phyloP scores from a whole-genome alignment of 306 rosid genomes.

The Begonia masoniana region DNA sequence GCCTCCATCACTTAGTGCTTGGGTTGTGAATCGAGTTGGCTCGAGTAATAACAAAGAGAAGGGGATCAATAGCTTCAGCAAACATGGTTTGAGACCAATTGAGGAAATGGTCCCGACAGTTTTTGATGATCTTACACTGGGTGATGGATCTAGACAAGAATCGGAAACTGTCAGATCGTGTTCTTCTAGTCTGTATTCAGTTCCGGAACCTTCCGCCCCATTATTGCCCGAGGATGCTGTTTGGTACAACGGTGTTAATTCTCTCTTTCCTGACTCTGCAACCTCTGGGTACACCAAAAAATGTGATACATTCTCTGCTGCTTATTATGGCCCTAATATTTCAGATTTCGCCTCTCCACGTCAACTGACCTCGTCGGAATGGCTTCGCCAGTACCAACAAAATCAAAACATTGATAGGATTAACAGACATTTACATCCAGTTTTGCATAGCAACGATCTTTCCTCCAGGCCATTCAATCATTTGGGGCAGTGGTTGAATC shows the following conservation, averaged over 20 bases:
- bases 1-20: constrained; percentile 87
- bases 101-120: constrained; percentile 43
- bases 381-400: constrained; percentile 87
- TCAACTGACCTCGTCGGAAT: constrained; percentile 83
- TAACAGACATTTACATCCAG: constrained; percentile 26
- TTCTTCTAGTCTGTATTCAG: constrained; percentile 38
- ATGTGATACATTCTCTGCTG: constrained; percentile 11
- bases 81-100: constrained; percentile 43
- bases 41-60: constrained; percentile 30
- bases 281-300: constrained; percentile 7
- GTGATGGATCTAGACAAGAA: constrained; percentile 19
- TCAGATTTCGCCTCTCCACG: constrained; percentile 35
- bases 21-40: constrained; percentile 60
- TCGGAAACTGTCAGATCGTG: constrained; percentile 2
- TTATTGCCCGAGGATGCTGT: constrained; percentile 58
- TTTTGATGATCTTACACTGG: constrained; percentile 30
- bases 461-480: constrained; percentile 23
- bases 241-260: constrained; percentile 37
- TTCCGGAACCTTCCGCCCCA: constrained; percentile 89
- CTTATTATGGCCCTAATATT: constrained; percentile 27
- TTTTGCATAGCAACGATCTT: constrained; percentile 25
- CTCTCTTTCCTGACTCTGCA: constrained; percentile 20
- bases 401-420: constrained; percentile 26
- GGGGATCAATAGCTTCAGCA: constrained; percentile 19
- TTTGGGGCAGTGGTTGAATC: constrained; percentile 32